A percentile compares a stretch with the other conserved stretches of the same genome.
phyloP scores from a whole-genome alignment of 768 basidiomycete genomes.

The Pleurotus cornucopiae region DNA sequence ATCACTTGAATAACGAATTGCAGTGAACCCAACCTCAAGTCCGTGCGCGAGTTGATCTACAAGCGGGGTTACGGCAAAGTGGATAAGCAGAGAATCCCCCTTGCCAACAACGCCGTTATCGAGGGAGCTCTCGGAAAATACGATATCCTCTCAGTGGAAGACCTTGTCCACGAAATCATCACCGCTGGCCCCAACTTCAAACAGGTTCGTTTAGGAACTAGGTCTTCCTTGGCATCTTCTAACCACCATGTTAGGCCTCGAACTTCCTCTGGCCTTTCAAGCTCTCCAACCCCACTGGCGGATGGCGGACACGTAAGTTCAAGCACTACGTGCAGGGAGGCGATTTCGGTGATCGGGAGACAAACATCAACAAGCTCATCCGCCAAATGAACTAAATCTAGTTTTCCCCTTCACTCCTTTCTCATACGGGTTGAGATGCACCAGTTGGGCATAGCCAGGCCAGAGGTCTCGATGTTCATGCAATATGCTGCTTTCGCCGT shows the following conservation, averaged over 20 bases:
- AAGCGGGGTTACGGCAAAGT: conserved; percentile 99
- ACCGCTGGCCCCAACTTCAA: conserved; percentile 99
- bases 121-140: conserved; percentile 87
- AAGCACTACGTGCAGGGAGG: conserved; percentile 95
- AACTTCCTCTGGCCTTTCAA: conserved; percentile 99
- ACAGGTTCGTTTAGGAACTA: conserved; percentile 56
- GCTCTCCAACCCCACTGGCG: conserved; percentile 97
- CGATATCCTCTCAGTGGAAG: conserved; percentile 96
- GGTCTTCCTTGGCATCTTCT: background rate
- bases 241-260: conserved; percentile 47
- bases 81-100: conserved; percentile 94
- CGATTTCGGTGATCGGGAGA: conserved; percentile 96
- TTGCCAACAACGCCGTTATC: conserved; percentile 90
- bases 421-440: background rate
- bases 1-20: background rate
- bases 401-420: background rate
- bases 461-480: background rate
- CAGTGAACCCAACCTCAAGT: conserved; percentile 95
- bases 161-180: conserved; percentile 95
- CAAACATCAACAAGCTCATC: conserved; percentile 96
- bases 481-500: conserved; percentile 1
- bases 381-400: conserved; percentile 79
- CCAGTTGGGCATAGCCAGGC: background rate
- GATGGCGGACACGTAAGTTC: conserved; percentile 98
- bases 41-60: conserved; percentile 96